Evolutionary conservation across 768 basidiomycete species (phyloP), one percentile per base, ranked within the genome.

Genomic region (Clathrus columnatus): DNA sequence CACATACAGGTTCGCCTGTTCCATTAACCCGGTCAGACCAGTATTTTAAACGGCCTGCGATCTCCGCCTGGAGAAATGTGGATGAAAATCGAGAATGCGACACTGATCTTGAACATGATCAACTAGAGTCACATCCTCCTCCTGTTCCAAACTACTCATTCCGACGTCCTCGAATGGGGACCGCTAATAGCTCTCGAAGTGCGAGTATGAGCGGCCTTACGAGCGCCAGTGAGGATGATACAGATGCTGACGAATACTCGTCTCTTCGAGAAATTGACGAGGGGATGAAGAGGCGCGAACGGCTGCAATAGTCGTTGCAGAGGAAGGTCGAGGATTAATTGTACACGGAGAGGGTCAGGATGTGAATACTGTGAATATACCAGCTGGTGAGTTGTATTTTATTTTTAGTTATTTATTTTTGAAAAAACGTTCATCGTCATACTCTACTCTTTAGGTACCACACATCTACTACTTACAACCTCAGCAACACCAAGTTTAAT

Each of bases 401-500:
- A 26, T 43, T 36, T 46, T 20, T 7, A 7, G 21, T 48, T 24
- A 5, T 51, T 32, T n/a, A 56, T 62, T 32, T 32, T 28, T 29
- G 57, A 49, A 24, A 24, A 18, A 50, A 26, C 48, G 54, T 56
- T 14, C 36, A 20, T 27, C 18, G 11, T 24, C 24, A 46, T 64
- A n/a, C n/a, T n/a, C n/a, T n/a, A n/a, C n/a, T n/a, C n/a, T n/a
- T n/a, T n/a, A 97, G 95, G 86, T 17, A 92, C 92, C 18, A 99
- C 95, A 0, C 95, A 99, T 75, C 78, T 99, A 48, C 77, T 97
- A 27, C 80, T 99, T 41, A 84, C 88, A n/a, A 84, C 84, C 18
- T 87, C 85, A 1, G 75, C 70, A 57, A 88, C 84, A 2, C 89
- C 87, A 32, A 88, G 84, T 62, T 81, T 79, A 50, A 79, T 97